Base-by-base conservation (phyloP, 2,329 filamentous ascomycete species). In the Didymosphaeria variabile region DNA sequence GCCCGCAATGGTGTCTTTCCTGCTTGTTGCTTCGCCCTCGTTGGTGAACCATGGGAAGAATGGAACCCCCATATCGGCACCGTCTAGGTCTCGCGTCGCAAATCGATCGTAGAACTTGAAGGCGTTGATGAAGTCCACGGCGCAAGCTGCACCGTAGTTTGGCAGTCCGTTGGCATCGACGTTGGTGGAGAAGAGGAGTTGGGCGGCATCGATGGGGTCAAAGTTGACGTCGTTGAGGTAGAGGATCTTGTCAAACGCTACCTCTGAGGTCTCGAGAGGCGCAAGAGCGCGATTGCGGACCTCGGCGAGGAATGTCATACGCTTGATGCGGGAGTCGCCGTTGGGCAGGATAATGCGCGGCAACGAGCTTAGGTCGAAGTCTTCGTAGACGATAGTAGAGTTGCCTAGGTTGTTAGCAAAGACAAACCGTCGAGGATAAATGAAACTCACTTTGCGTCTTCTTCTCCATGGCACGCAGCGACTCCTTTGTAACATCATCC, bases 91-190 rank as follows among this genome's bases (percentile, higher is more conserved):
- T 15, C 91, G 84, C 21, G 89, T 86, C 1, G 90, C 91, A 73
- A 91, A 93, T 0, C 89, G 87, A 73, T 93, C 91, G 75, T 93
- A 93, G 72, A 88, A 91, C 44, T 86, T 82, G 64, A 90, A 87
- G 0, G 90, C 87, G 57, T 86, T 85, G 63, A 88, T 86, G 69
- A 89, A 92, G 77, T 93, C 91, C 38, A 91, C 79, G 0, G 89
- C 89, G 70, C 91, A 93, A 3, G 88, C 89, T 0, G 90, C 88
- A 4, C 88, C 86, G 67, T 92, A 93, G 55, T 77, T 68, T 17
- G 80, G 76, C 13, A 72, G 74, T 12, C 88, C 89, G 32, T 83
- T 77, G 8, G 80, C 74, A 57, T 85, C 80, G 21, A 80, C 75
- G 65, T 88, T 86, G 5, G 87, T 88, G 1, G 86, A 86, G 68